phyloP scores from a whole-genome alignment of 179 eudicot species.

The Pouteria campechiana region DNA sequence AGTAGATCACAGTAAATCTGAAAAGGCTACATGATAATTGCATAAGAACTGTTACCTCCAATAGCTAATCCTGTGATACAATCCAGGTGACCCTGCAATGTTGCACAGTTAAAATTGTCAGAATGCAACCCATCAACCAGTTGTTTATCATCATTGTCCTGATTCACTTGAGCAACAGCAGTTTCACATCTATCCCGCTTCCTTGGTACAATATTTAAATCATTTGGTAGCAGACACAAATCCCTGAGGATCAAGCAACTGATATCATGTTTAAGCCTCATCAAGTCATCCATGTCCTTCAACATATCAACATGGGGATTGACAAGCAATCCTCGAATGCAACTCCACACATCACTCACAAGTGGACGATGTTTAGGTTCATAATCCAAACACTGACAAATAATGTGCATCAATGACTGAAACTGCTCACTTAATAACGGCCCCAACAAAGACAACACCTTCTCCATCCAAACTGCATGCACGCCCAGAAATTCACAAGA shows the following conservation, averaged over 20 bases:
- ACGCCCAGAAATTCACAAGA: constrained; percentile 14
- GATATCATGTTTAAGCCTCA: constrained; percentile 5
- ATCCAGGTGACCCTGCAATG: constrained; percentile 71
- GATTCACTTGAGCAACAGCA: constrained; percentile 15
- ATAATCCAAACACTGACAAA: constrained; percentile 38
- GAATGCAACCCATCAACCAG: constrained; percentile 29
- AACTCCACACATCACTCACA: constrained; percentile 49
- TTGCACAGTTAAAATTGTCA: constrained; percentile 35
- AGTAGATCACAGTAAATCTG: too few relatives aligned
- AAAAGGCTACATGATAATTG: too few relatives aligned
- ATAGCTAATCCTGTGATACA: constrained; percentile 61
- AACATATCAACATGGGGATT: constrained; percentile 14
- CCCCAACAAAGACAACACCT: constrained; percentile 17
- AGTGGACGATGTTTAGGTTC: constrained; percentile 44
- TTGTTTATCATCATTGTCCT: constrained; percentile 20
- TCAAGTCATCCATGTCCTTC: constrained; percentile 5
- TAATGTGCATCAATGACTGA: constrained; percentile 22
- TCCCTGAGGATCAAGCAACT: constrained; percentile 48
- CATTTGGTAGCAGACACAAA: constrained; percentile 21
- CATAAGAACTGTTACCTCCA: constrained; percentile 67
- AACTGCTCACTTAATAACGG: constrained; percentile 14
- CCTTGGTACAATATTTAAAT: constrained; percentile 7
- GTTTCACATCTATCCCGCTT: constrained; percentile 5
- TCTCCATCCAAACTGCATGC: constrained; percentile 29
- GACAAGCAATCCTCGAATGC: constrained; percentile 25